Conservation (phyloP, 1,284 basidiomycete species). For the Rhodotorula sp. region DNA sequence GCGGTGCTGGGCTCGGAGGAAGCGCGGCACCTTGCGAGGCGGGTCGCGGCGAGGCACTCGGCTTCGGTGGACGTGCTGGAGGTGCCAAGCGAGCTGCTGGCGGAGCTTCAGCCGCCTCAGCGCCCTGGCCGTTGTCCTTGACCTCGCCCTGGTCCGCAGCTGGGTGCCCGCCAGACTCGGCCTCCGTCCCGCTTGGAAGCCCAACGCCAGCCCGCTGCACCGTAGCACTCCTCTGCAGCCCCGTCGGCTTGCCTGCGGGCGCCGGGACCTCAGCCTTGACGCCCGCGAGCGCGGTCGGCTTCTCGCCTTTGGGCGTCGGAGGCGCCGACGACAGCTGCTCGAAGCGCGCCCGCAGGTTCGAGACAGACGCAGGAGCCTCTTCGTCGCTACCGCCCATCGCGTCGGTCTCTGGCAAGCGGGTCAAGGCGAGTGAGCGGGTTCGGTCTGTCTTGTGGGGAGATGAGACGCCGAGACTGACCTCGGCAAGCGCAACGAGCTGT, state of each 20-base stretch:
- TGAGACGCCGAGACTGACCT: too few species aligned
- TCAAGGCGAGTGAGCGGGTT: too few species aligned
- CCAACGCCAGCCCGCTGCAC: too few species aligned
- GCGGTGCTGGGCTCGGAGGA: not conserved
- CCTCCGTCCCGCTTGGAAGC: too few species aligned
- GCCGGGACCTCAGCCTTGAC: not conserved
- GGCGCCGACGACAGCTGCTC: conserved; percentile 14
- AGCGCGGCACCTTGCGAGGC: not conserved
- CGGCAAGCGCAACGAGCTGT: too few species aligned
- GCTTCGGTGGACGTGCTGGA: not conserved
- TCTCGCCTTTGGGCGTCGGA: not conserved
- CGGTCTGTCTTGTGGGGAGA: too few species aligned
- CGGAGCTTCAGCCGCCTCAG: not conserved
- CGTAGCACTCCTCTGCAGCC: too few species aligned
- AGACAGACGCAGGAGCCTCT: conserved; percentile 9
- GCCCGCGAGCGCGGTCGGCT: not conserved
- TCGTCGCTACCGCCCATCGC: not conserved
- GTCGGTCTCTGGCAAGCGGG: too few species aligned
- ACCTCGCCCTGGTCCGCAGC: not conserved
- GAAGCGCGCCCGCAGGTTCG: conserved; percentile 28
- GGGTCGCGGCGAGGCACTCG: not conserved
- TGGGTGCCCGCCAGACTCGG: not conserved
- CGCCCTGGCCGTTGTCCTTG: too few species aligned
- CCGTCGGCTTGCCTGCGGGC: too few species aligned
- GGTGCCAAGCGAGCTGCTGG: not conserved